Base-by-base conservation (phyloP, 495 filamentous ascomycete species). In the Trichoderma orchidacearum region DNA sequence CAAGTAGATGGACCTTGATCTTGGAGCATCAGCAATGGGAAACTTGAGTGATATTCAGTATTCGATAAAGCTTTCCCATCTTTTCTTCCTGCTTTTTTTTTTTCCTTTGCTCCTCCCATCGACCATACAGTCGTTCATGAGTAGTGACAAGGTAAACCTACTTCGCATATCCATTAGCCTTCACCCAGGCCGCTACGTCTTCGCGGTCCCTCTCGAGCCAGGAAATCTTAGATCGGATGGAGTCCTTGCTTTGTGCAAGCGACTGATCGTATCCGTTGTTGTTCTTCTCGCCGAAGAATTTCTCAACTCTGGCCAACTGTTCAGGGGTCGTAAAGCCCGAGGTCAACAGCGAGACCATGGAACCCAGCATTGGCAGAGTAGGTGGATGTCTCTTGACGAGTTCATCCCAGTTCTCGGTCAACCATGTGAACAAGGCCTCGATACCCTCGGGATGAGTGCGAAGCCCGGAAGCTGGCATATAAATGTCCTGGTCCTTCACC, bases 311-410 rank as follows among this genome's bases (percentile, higher is more conserved):
- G 55, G 79, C 72, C 58, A 84, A 79, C n/a, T 81, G 76, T 62
- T 79, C 76, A 23, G 75, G 69, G 60, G 84, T 83, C 0, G 85
- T 77, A 66, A 95, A 96, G 64, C 87, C 87, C 52, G 79, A 77
- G 57, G 41, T 48, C 41, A 48, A 97, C 73, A 18, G 80, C 81
- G 62, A 84, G 75, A 59, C 85, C 83, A 61, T 97, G 65, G 70
- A 93, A 92, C 17, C 90, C 82, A 70, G 96, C 91, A 53, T 95
- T 72, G 27, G 95, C 81, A 29, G 95, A 84, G 58, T 87, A 83
- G 70, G 93, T 95, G 2, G 57, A 81, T 53, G 96, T 75, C 62
- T 82, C 84, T 52, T 75, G 70, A 34, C 80, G 74, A 18, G 95
- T 75, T 41, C 71, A 8, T 74, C 71, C 87, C 91, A 98, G 70